Percentiles rank a stretch among this genome's conserved stretches.
Evolutionary conservation across 1,284 basidiomycete species (phyloP).

Genomic region (Cryptococcus deneoformans): DNA sequence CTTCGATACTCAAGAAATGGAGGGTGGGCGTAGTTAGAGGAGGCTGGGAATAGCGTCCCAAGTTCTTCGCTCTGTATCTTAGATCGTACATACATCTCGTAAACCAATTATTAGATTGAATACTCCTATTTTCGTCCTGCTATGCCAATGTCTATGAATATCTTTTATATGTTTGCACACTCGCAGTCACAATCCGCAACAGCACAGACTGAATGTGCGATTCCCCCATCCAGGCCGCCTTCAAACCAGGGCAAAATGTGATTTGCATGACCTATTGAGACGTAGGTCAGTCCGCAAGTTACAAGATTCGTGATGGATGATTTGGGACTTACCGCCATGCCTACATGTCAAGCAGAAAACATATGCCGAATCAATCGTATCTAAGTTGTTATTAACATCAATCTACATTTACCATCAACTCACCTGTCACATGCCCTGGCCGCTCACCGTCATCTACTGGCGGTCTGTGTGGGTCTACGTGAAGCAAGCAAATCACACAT

Average conservation of each 20-base stretch:
- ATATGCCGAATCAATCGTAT: constrained; percentile 43
- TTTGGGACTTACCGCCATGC: constrained; percentile 30
- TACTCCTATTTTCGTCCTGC: background rate
- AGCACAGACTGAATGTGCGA: constrained; percentile 40
- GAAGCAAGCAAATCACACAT: constrained; percentile 43
- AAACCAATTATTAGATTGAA: too few relatives aligned
- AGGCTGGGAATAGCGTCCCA: constrained; percentile 29
- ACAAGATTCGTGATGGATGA: too few relatives aligned
- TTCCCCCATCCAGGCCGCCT: constrained; percentile 42
- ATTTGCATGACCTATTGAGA: constrained; percentile 28
- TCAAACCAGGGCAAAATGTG: constrained; percentile 47
- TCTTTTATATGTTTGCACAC: constrained; percentile 31
- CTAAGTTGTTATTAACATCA: constrained; percentile 6
- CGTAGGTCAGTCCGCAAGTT: too few relatives aligned
- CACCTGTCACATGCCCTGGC: constrained; percentile 13
- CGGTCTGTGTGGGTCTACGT: constrained; percentile 28
- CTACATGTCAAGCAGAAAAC: constrained; percentile 48
- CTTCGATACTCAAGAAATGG: constrained; percentile 44
- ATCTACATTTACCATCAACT: background rate
- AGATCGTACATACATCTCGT: too few relatives aligned
- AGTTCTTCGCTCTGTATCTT: too few relatives aligned
- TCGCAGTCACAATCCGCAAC: constrained; percentile 45
- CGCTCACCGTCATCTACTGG: constrained; percentile 16
- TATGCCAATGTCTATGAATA: too few relatives aligned
- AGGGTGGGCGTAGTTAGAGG: constrained; percentile 38